Base-by-base conservation (phyloP, 139 green algal species). In the Mesostigma viride region DNA sequence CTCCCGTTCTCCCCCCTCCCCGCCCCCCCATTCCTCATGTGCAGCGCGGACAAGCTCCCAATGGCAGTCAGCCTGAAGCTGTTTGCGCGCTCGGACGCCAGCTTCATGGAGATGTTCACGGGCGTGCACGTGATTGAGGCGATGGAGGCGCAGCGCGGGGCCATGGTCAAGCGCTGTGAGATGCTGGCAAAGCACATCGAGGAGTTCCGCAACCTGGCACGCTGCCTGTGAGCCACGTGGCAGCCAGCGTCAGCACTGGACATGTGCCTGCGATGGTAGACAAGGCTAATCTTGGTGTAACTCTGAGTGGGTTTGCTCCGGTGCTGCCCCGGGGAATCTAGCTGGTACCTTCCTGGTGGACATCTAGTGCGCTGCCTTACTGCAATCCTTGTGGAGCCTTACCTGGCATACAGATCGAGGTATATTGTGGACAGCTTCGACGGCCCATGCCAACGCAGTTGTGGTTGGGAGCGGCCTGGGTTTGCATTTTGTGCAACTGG, bases 61-160 rank as follows among this genome's bases (percentile, higher is more conserved):
- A n/a, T n/a, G n/a, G 14, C 60, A 14, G 14, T 67, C 14, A 14
- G 76, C 3, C 61, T 90, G 68, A 80, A 91, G 47, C 72, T 94
- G 60, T 86, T 91, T 63, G 84, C 81, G 0, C 71, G 72, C 26
- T 75, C 60, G 1, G 88, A 93, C 57, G 59, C 62, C 0, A 76
- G 88, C 20, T 93, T 91, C 76, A 88, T 92, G 77, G 56, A 40
- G 24, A 84, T 93, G 78, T 92, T 91, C 74, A 82, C 74, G 56
- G 82, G 79, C 87, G 40, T 26, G 73, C 31, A 26, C 27, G 62
- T 35, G 24, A 17, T 61, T 8, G 78, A 77, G 30, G 70, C 72
- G 20, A 65, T 94, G 32, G 69, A 85, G 31, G 58, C 74, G 0
- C 81, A 87, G 70, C 75, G 83, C 1, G 88, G 91, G 64, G 64